phyloP scores from a whole-genome alignment of 257 asterid species.

The Petunia axillaris region DNA sequence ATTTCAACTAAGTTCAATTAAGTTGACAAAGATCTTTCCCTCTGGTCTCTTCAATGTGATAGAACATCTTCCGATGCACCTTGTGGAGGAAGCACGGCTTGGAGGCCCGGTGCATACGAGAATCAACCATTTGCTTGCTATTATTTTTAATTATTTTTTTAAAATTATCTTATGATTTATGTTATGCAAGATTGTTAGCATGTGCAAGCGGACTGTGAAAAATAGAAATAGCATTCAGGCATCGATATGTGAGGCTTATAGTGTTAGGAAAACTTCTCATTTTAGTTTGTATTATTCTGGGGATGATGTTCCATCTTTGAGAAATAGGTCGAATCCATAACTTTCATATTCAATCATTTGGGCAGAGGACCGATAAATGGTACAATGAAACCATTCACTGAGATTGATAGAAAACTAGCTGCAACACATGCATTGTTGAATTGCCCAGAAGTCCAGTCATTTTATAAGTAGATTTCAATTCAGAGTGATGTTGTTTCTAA shows the following conservation, averaged over 20 bases:
- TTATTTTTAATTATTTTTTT: too few relatives aligned
- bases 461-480: too few relatives aligned
- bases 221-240: too few relatives aligned
- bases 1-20: too few relatives aligned
- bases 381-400: neutral
- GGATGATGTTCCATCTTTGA: neutral
- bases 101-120: too few relatives aligned
- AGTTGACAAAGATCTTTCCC: too few relatives aligned
- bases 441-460: neutral
- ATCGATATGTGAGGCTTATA: neutral
- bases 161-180: too few relatives aligned
- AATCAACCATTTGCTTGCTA: too few relatives aligned
- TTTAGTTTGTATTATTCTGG: neutral
- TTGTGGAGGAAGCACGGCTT: too few relatives aligned
- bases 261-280: neutral
- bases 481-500: neutral
- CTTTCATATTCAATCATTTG: neutral
- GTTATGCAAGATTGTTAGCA: neutral
- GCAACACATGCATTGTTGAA: neutral
- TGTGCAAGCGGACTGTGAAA: neutral
- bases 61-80: too few relatives aligned
- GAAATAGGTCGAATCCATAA: neutral
- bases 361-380: neutral
- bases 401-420: neutral
- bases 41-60: too few relatives aligned